phyloP scores from a whole-genome alignment of 2,329 filamentous ascomycete genomes.

The Coniochaeta sp. region DNA sequence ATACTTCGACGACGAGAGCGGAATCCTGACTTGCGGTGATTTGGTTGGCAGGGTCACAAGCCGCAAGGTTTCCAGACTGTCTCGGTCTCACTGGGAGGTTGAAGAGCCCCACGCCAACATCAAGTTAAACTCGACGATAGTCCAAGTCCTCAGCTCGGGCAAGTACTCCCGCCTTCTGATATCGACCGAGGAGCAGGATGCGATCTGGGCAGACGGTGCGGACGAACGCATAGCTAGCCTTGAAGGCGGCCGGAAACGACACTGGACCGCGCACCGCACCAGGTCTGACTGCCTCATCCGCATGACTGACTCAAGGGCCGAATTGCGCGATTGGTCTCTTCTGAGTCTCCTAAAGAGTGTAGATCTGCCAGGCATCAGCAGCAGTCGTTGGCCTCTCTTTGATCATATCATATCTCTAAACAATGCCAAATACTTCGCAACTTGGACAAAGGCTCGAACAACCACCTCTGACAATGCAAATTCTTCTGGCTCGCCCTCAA shows the following conservation, averaged over 20 bases:
- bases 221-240: neutral
- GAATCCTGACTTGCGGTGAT: slow-evolving; percentile 10
- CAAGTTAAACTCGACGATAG: neutral
- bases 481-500: neutral
- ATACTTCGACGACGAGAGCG: slow-evolving; percentile 10
- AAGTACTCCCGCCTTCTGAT: slow-evolving; percentile 8
- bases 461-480: neutral
- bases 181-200: slow-evolving; percentile 6
- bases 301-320: neutral
- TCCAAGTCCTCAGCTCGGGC: slow-evolving; percentile 9
- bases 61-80: slow-evolving; percentile 5
- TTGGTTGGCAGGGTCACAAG: slow-evolving; percentile 5
- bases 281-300: neutral
- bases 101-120: neutral
- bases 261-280: slow-evolving; percentile 1
- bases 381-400: neutral
- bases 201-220: slow-evolving; percentile 7
- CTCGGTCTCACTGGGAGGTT: slow-evolving; percentile 2
- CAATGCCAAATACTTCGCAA: neutral
- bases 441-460: neutral
- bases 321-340: neutral
- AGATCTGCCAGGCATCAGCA: neutral
- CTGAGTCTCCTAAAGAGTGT: neutral
- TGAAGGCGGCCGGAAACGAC: neutral
- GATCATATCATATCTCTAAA: neutral